These are phyloP conservation scores for Willaertia magna DNA, from an alignment of 208 protist genomes.

Conservation along the genomic window DNA sequence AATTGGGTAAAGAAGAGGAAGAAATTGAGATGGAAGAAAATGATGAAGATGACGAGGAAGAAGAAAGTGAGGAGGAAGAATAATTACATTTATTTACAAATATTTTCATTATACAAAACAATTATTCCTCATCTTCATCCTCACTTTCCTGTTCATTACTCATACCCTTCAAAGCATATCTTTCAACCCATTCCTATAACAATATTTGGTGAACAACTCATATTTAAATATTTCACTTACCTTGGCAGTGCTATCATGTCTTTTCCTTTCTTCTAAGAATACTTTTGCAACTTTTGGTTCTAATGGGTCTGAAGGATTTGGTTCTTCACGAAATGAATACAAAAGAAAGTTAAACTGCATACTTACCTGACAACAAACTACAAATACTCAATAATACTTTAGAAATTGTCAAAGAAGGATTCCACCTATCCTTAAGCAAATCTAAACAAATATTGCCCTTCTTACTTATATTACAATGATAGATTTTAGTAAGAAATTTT, in stretches of 20 bases:
- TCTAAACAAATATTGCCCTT: conserved; percentile 82
- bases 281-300: background rate
- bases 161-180: too few species aligned
- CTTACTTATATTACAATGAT: conserved; percentile 72
- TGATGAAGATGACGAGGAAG: too few species aligned
- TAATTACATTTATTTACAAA: too few species aligned
- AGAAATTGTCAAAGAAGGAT: background rate
- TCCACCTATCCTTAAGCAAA: conserved; percentile 87
- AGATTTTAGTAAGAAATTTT: conserved; percentile 74
- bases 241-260: background rate
- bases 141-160: too few species aligned
- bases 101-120: too few species aligned
- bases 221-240: too few species aligned
- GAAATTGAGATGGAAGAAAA: too few species aligned
- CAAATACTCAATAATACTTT: conserved; percentile 51
- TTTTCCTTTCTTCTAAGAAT: background rate
- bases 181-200: too few species aligned
- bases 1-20: too few species aligned
- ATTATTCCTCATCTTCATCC: too few species aligned
- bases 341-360: background rate
- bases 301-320: conserved; percentile 58
- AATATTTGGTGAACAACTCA: too few species aligned
- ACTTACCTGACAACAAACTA: conserved; percentile 33
- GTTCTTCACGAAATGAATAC: conserved; percentile 33
- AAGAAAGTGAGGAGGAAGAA: too few species aligned